A percentile compares a stretch with the other conserved stretches of the same genome.
phyloP scores from a whole-genome alignment of 1,139 yeast genomes.

The Dujonia santamariae region DNA sequence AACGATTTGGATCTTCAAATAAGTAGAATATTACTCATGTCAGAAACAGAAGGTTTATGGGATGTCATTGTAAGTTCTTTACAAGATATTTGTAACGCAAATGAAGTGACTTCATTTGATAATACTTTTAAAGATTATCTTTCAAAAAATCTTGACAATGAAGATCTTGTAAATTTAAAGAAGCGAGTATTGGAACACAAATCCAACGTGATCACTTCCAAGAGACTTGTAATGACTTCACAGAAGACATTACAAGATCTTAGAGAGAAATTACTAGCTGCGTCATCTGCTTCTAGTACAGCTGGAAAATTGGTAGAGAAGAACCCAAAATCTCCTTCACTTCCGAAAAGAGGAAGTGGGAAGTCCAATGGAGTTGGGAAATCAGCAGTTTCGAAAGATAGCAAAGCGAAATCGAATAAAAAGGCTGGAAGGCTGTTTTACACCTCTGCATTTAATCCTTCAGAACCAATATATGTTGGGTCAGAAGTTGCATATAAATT shows the following conservation, averaged over 20 bases:
- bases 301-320: constrained; percentile 1
- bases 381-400: constrained; percentile 1
- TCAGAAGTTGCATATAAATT: constrained; percentile 89
- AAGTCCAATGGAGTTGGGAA: constrained; percentile 2
- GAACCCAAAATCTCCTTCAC: not conserved
- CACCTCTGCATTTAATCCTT: constrained; percentile 51
- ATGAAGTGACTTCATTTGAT: constrained; percentile 54
- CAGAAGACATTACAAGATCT: constrained; percentile 35
- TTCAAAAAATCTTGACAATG: constrained; percentile 13
- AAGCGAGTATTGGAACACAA: constrained; percentile 49
- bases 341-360: constrained; percentile 3
- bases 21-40: too few species aligned
- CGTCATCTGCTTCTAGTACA: not conserved
- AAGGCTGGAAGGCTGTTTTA: constrained; percentile 41
- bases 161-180: constrained; percentile 37
- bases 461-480: constrained; percentile 61
- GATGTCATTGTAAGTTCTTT: constrained; percentile 62
- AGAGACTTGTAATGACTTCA: constrained; percentile 42
- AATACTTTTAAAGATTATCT: constrained; percentile 30
- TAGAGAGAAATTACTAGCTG: constrained; percentile 17
- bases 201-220: constrained; percentile 56
- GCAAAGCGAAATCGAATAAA: constrained; percentile 23
- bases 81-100: constrained; percentile 64
- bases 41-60: constrained; percentile 54
- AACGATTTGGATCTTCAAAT: too few species aligned